Conservation (phyloP, 306 rosid genomes). For the Dryas alaskensis region DNA sequence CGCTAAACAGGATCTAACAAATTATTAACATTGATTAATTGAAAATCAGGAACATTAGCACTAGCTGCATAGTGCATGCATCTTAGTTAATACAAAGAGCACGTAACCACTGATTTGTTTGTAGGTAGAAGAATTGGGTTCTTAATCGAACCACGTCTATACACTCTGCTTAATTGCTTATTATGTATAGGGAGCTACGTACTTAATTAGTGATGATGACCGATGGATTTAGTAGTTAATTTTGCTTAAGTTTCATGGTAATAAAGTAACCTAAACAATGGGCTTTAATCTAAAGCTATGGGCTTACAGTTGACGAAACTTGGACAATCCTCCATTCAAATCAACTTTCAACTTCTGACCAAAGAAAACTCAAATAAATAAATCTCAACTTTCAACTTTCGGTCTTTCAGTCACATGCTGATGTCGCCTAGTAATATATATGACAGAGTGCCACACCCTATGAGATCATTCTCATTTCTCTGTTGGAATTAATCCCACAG, state of each 20-base stretch:
- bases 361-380: neutral
- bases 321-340: conserved; percentile 23
- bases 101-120: too few relatives aligned
- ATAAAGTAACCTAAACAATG: conserved; percentile 1
- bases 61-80: too few relatives aligned
- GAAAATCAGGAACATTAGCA: too few relatives aligned
- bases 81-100: too few relatives aligned
- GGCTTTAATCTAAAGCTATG: conserved; percentile 22
- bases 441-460: conserved; percentile 30
- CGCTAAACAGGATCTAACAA: too few relatives aligned
- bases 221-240: conserved; percentile 6
- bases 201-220: too few relatives aligned
- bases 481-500: neutral
- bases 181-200: too few relatives aligned
- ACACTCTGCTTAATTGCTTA: too few relatives aligned
- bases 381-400: conserved; percentile 15
- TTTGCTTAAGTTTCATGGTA: neutral
- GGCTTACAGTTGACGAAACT: conserved; percentile 29
- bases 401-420: conserved; percentile 35
- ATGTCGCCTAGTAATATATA: conserved; percentile 33
- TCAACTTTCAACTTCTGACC: conserved; percentile 28
- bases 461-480: neutral
- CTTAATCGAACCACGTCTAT: too few relatives aligned
- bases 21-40: too few relatives aligned
- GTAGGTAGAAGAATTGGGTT: too few relatives aligned